Base-by-base conservation (phyloP, 1,284 basidiomycete species). In the Tylopilus orsonianus region DNA sequence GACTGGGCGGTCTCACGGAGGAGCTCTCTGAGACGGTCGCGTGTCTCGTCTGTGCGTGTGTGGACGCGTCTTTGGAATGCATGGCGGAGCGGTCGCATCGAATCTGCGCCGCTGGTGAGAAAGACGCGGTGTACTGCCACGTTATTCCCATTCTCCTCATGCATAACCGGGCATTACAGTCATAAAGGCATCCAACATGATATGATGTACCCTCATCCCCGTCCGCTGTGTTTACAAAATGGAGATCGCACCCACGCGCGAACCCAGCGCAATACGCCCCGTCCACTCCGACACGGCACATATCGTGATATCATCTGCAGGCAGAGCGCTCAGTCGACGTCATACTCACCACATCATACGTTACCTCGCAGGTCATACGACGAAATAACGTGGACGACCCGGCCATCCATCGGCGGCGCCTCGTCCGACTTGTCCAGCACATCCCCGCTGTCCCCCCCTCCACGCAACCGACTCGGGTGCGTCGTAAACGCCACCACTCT, bases 1-100 rank as follows among this genome's bases (percentile, higher is more conserved):
- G 81, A 74, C 57, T 84, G 81, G 0, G 81, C 81, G 10, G 78
- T 77, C 51, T 79, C 73, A 49, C 81, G 73, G 18, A 84, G 66
- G 13, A 84, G 70, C 5, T 57, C 58, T 13, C 73, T 69, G 34
- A 78, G 65, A 16, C 6, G 56, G 2, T 49, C 26, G 1, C 63
- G 61, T 1, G 54, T 42, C 26, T 55, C 43, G 29, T 55, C 33
- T 30, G 44, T 50, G 39, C 20, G 20, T 2, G 54, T 49, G 41
- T 59, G 50, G 14, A 52, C 1, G 18, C 18, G 22, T 39, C 34
- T n/a, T n/a, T n/a, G n/a, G n/a, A n/a, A n/a, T n/a, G n/a, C 26
- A 27, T 10, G 26, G 26, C 26, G 26, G 7, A 27, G 26, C 10
- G 26, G 26, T 6, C 26, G 26, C 26, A 27, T 27, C 26, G 26